phyloP scores from a whole-genome alignment of 345 rosid species.

The Ceriops tagal region DNA sequence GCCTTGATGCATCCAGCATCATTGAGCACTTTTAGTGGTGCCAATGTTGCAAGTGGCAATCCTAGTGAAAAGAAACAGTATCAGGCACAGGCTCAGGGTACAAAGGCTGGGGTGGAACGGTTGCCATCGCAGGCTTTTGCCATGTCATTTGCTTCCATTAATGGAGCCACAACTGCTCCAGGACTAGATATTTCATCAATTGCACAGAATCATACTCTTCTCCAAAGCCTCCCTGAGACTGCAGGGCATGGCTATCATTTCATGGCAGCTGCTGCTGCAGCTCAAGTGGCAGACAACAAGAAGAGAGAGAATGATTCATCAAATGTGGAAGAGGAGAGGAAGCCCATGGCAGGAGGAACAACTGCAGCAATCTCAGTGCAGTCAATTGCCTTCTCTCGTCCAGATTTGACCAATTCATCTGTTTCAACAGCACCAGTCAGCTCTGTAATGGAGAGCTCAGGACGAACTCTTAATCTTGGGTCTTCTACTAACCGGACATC shows the following conservation, averaged over 20 bases:
- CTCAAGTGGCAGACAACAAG: conserved; percentile 72
- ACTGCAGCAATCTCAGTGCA: conserved; percentile 47
- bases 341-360: conserved; percentile 39
- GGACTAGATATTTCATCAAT: conserved; percentile 69
- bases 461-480: conserved; percentile 54
- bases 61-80: conserved; percentile 66
- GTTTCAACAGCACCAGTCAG: conserved; percentile 50
- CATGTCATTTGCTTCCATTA: conserved; percentile 72
- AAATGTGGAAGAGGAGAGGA: conserved; percentile 61
- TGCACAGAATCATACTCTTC: conserved; percentile 67
- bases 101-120: conserved; percentile 62
- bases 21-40: conserved; percentile 32
- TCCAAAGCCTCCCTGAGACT: conserved; percentile 72
- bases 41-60: conserved; percentile 37
- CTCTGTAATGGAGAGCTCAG: conserved; percentile 73
- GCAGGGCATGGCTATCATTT: conserved; percentile 60
- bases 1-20: conserved; percentile 59
- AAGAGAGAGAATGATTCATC: conserved; percentile 49
- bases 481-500: conserved; percentile 48
- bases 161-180: conserved; percentile 47
- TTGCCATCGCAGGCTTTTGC: conserved; percentile 71
- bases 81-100: conserved; percentile 40
- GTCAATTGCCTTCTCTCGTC: conserved; percentile 77
- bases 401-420: conserved; percentile 54
- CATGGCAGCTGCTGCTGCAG: conserved; percentile 55